Evolutionary conservation across 345 rosid genomes (phyloP).

Genomic region (Melastoma malabathricum): DNA sequence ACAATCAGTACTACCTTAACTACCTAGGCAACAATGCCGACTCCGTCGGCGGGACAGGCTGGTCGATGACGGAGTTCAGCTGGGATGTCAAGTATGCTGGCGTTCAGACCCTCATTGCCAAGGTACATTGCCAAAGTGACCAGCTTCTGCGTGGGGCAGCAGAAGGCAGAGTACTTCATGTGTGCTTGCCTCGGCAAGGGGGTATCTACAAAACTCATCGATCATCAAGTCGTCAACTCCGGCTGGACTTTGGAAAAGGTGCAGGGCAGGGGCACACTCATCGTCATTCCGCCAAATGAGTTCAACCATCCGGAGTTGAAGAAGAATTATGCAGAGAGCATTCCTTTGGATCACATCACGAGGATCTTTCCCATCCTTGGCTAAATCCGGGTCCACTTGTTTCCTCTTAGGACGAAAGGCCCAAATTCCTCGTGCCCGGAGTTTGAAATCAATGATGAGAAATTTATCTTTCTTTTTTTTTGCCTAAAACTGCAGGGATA

Average conservation of each 20-base stretch:
- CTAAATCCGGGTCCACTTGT: slow-evolving; percentile 14
- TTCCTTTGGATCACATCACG: slow-evolving; percentile 74
- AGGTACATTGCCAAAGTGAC: slow-evolving; percentile 50
- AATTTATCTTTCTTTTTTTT: too few relatives aligned
- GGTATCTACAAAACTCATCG: too few relatives aligned
- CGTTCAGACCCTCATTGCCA: slow-evolving; percentile 84
- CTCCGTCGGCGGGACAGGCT: slow-evolving; percentile 79
- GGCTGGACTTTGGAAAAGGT: slow-evolving; percentile 81
- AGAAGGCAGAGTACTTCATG: slow-evolving; percentile 87
- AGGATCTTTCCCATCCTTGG: slow-evolving; percentile 92
- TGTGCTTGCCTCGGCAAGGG: slow-evolving; percentile 79
- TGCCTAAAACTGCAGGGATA: too few relatives aligned
- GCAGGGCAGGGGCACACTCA: slow-evolving; percentile 33
- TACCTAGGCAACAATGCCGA: slow-evolving; percentile 82
- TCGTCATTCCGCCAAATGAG: slow-evolving; percentile 48
- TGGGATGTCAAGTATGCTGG: slow-evolving; percentile 99
- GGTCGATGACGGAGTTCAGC: slow-evolving; percentile 89
- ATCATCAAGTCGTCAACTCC: slow-evolving; percentile 45
- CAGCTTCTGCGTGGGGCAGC: slow-evolving; percentile 56
- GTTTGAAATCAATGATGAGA: too few relatives aligned
- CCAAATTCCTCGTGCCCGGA: too few relatives aligned
- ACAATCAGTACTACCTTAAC: slow-evolving; percentile 57
- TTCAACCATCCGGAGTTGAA: slow-evolving; percentile 81
- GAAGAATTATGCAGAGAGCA: slow-evolving; percentile 50
- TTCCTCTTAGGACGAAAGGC: too few relatives aligned